phyloP scores from a whole-genome alignment of 768 basidiomycete species.

The Termitomyces sp. region DNA sequence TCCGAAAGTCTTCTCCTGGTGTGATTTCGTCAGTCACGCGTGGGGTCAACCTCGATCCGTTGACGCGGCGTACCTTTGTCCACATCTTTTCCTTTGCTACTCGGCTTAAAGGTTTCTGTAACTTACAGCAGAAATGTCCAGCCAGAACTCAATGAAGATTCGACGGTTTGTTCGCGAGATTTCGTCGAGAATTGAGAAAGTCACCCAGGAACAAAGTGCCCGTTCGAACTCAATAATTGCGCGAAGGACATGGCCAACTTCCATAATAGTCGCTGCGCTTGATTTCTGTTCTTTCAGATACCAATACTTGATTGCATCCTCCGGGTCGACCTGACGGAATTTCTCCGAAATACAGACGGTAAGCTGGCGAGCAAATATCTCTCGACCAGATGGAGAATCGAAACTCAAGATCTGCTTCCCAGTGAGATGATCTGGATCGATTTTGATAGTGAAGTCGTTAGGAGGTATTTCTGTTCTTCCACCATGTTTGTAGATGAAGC shows the following conservation, averaged over 20 bases:
- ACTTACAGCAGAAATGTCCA: constrained; percentile 39
- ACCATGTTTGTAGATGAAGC: constrained; percentile 4
- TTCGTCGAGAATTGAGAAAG: constrained; percentile 24
- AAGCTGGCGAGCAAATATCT: constrained; percentile 41
- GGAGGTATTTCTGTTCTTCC: not conserved
- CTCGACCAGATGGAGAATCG: constrained; percentile 26
- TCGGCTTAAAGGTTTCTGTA: not conserved
- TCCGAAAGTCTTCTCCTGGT: constrained; percentile 65
- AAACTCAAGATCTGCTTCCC: constrained; percentile 26
- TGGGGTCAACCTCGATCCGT: not conserved
- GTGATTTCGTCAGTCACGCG: not conserved
- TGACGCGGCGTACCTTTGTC: constrained; percentile 32
- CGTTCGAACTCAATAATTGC: constrained; percentile 29
- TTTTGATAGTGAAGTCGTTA: constrained; percentile 1
- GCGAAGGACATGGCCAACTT: constrained; percentile 21
- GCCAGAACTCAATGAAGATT: constrained; percentile 32
- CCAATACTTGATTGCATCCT: constrained; percentile 36
- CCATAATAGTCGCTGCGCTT: constrained; percentile 17
- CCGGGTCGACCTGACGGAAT: constrained; percentile 34
- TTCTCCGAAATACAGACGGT: constrained; percentile 31
- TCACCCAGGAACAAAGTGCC: constrained; percentile 34
- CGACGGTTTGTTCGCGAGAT: constrained; percentile 16
- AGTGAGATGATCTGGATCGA: constrained; percentile 19
- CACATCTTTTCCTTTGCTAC: constrained; percentile 11
- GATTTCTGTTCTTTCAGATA: constrained; percentile 15